phyloP scores from a whole-genome alignment of 2,329 filamentous ascomycete species.

The Pseudonectria buxi region DNA sequence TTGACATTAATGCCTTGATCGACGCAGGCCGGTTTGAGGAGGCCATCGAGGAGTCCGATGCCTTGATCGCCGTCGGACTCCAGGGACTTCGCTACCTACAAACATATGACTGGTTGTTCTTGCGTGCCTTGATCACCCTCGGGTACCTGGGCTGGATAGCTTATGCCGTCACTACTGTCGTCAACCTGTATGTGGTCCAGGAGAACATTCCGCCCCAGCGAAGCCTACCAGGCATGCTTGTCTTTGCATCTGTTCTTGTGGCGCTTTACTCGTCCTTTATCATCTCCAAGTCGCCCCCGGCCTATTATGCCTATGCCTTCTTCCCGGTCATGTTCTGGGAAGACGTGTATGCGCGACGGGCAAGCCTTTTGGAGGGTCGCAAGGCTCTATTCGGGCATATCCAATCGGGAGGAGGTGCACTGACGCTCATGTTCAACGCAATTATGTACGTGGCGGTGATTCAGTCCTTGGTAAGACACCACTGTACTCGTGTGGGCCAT shows the following conservation, averaged over 20 bases:
- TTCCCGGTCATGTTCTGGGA: conserved; percentile 98
- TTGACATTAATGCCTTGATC: conserved; percentile 63
- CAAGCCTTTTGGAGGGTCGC: conserved; percentile 60
- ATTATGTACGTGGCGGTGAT: conserved; percentile 67
- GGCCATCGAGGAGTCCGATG: conserved; percentile 71
- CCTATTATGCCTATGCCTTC: conserved; percentile 86
- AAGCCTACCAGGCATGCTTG: conserved; percentile 48
- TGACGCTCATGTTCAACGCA: conserved; percentile 56
- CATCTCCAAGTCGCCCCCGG: conserved; percentile 68
- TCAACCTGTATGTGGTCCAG: conserved; percentile 81
- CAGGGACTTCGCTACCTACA: conserved; percentile 88
- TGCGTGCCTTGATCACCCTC: conserved; percentile 78
- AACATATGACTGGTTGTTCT: conserved; percentile 97
- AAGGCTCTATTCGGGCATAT: conserved; percentile 64
- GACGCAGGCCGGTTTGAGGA: conserved; percentile 59
- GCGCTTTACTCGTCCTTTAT: conserved; percentile 72
- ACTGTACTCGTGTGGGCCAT: not conserved
- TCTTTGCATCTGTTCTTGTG: conserved; percentile 72
- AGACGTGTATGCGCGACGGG: conserved; percentile 75
- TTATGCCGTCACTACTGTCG: conserved; percentile 81
- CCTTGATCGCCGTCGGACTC: conserved; percentile 69
- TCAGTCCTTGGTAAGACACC: conserved; percentile 60
- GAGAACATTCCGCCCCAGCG: conserved; percentile 59
- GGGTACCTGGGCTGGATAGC: conserved; percentile 96
- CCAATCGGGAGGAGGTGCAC: conserved; percentile 48